Base-by-base conservation (phyloP, 495 filamentous ascomycete species). In the Acidiella bohemica region DNA sequence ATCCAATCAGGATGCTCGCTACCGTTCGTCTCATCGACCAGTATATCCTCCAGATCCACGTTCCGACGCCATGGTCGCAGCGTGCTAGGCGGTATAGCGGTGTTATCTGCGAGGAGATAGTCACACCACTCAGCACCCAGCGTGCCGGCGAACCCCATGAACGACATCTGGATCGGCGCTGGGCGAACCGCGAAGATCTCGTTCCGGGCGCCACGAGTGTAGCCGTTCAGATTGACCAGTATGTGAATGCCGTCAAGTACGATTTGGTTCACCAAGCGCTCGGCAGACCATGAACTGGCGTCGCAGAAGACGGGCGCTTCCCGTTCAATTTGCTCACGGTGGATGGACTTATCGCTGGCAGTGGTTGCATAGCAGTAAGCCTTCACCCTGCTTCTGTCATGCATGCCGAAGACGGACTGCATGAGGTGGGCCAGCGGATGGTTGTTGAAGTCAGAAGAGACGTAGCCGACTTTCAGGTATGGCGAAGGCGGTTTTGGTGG, bases 391-490 rank as follows among this genome's bases (percentile, higher is more conserved):
- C 57, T 59, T 0, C 70, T 67, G 49, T 93, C 61, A 60, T 99
- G 90, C 38, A 96, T 62, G 2, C 90, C 90, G 63, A 99, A 99
- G 4, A 96, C 90, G 4, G 90, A 96, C 59, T 99, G 90, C 90
- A 99, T 99, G 47, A 95, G 59, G 63, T 95, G 86, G 4, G 92
- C 90, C 28, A 99, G 68, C 23, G 90, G 90, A 54, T 99, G 90
- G 56, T 99, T 99, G 55, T 99, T 99, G 62, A 99, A 99, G 58
- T 99, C 90, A 0, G 88, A 95, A 1, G 90, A 96, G 21, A 99
- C 78, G 55, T 99, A 99, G 32, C 90, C 90, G 39, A 99, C 78
- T 48, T 81, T 83, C 26, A 99, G 74, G 44, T 79, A 73, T 0
- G 90, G 86, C 21, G 66, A 67, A 9, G 90, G 92, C 6, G 90